Conservation (phyloP, 208 protist species). For the Histomonas meleagridis region DNA sequence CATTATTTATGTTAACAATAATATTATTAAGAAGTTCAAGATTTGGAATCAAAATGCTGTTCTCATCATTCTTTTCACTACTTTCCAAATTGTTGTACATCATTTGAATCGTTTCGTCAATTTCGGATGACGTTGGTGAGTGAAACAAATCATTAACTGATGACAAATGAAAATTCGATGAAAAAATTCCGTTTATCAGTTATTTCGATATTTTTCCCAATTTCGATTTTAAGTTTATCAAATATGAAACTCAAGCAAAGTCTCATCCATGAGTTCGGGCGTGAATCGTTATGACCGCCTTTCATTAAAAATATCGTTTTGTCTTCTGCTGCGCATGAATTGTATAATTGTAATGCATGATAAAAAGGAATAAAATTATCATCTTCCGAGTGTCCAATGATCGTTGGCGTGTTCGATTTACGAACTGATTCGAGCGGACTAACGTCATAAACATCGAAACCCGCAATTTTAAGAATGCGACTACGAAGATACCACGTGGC, state of each 20-base stretch:
- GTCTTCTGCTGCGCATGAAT: not conserved
- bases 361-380: conserved; percentile 2
- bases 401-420: not conserved
- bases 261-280: not conserved
- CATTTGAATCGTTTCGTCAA: no score
- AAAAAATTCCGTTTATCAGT: not conserved
- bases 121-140: no score
- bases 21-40: no score
- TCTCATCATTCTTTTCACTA: no score
- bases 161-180: not conserved
- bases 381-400: not conserved
- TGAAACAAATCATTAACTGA: no score
- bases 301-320: not conserved
- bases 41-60: no score
- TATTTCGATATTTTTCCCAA: not conserved
- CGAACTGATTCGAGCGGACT: not conserved
- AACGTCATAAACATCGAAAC: not conserved
- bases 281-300: not conserved
- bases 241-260: not conserved
- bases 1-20: no score
- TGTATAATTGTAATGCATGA: not conserved
- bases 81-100: no score
- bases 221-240: not conserved
- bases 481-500: not conserved
- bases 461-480: not conserved